Evolutionary conservation across 2,329 filamentous ascomycete species (phyloP).

Genomic region (Alternaria viburni): DNA sequence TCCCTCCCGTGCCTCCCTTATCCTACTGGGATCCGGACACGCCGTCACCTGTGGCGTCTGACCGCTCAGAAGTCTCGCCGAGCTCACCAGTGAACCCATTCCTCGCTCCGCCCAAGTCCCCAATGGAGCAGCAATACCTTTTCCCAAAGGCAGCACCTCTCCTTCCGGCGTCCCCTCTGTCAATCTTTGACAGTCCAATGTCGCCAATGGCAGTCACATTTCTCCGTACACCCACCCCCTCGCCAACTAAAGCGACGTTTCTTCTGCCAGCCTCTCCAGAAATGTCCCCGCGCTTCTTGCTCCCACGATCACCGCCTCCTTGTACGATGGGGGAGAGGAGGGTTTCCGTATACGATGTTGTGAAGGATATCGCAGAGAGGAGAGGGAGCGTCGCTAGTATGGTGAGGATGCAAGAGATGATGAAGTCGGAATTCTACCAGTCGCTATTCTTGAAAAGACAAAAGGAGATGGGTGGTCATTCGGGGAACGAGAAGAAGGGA

Average conservation of each 20-base stretch:
- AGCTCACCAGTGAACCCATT: slow-evolving; percentile 23
- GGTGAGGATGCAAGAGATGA: background rate
- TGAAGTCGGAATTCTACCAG: slow-evolving; percentile 12
- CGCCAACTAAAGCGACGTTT: background rate
- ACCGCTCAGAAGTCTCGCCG: background rate
- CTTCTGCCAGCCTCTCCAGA: background rate
- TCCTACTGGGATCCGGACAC: slow-evolving; percentile 28
- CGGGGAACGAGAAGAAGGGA: background rate
- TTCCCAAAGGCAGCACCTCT: slow-evolving; percentile 14
- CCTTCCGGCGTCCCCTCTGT: slow-evolving; percentile 24
- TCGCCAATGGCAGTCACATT: slow-evolving; percentile 2
- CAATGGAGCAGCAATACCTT: background rate
- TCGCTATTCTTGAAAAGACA: slow-evolving; percentile 11
- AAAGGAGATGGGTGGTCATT: background rate
- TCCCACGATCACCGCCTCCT: slow-evolving; percentile 17
- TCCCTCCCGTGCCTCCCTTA: slow-evolving; percentile 17
- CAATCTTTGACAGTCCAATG: slow-evolving; percentile 20
- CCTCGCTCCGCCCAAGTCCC: slow-evolving; percentile 11
- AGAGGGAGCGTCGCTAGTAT: slow-evolving; percentile 5
- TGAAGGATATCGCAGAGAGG: background rate
- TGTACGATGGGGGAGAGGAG: background rate
- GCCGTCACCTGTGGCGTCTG: slow-evolving; percentile 8
- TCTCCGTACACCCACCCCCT: slow-evolving; percentile 4
- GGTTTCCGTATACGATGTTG: background rate
- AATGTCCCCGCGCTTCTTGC: slow-evolving; percentile 19